Base-by-base conservation (phyloP, 1,139 yeast species). In the Sugiyamaella novakii region DNA sequence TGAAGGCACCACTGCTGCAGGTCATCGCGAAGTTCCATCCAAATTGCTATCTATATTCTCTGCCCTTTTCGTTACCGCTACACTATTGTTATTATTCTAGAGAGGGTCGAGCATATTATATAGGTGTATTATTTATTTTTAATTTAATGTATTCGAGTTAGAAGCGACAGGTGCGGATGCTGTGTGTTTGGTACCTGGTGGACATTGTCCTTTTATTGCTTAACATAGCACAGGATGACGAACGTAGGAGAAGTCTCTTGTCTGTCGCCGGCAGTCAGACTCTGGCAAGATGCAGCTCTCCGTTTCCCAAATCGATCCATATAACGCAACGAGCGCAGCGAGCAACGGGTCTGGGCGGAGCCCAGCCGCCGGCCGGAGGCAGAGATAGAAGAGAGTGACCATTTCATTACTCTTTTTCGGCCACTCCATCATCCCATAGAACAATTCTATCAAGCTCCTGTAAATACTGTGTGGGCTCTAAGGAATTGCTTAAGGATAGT, bases 361-460 rank as follows among this genome's bases (percentile, higher is more conserved):
- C 7, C 30, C 30, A n/a, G n/a, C n/a, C n/a, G n/a, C n/a, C n/a
- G n/a, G 27, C 27, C 27, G 27, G 27, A 24, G 27, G 27, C 12
- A 14, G 30, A 14, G n/a, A n/a, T n/a, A n/a, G n/a, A n/a, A n/a
- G n/a, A n/a, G n/a, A n/a, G n/a, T n/a, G n/a, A n/a, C n/a, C n/a
- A n/a, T n/a, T n/a, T 14, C 14, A n/a, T 29, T 19, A 34, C 15
- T 29, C 43, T 17, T 28, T 11, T 22, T 41, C 38, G 5, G 36
- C 45, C 10, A 41, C 31, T 15, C 31, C 31, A 24, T 41, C 45
- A 24, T 41, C 45, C 45, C 45, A 41, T 15, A 41, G 38, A 10
- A 41, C 45, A 11, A 41, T 41, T n/a, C 45, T 28, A 33, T 41
- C 45, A 14, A 41, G 31, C n/a, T 33, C 38, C n/a, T 41, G 37